Percentiles rank a stretch among this genome's conserved stretches.
These are phyloP conservation scores for Phyllosticta citrichinensis DNA, from an alignment of 2,329 filamentous ascomycete genomes.

Conservation along the genomic window DNA sequence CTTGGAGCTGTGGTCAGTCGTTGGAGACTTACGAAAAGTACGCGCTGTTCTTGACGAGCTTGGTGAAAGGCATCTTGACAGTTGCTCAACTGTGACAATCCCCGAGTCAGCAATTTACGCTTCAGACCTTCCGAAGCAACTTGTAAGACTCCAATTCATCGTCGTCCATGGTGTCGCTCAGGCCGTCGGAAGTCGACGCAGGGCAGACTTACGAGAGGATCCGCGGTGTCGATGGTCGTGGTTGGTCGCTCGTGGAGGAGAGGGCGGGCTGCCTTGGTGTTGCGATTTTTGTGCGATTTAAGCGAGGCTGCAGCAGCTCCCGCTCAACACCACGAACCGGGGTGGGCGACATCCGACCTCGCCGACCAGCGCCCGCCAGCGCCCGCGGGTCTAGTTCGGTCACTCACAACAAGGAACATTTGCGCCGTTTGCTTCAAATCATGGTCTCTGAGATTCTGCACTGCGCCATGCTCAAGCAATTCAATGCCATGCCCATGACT, in stretches of 20 bases:
- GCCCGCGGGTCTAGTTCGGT: no score
- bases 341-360: constrained; percentile 3
- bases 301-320: constrained; percentile 6
- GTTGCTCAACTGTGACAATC: constrained; percentile 48
- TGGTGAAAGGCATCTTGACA: constrained; percentile 33
- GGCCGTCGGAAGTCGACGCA: background rate
- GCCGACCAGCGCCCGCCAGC: no score
- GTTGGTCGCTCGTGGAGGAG: constrained; percentile 10
- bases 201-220: constrained; percentile 8
- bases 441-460: no score
- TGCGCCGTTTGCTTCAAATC: no score
- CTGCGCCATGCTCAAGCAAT: background rate
- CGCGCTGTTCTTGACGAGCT: constrained; percentile 92
- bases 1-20: background rate
- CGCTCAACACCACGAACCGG: constrained; percentile 4
- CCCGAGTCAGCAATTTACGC: constrained; percentile 99
- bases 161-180: constrained; percentile 2
- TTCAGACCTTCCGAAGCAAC: constrained; percentile 97
- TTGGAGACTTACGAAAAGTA: constrained; percentile 79
- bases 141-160: constrained; percentile 46
- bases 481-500: background rate
- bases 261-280: background rate
- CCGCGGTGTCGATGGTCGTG: constrained; percentile 8
- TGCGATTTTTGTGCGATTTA: constrained; percentile 10
- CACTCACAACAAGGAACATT: no score